phyloP scores from a whole-genome alignment of 805 yeast genomes.

The Zygoascus tannicola region DNA sequence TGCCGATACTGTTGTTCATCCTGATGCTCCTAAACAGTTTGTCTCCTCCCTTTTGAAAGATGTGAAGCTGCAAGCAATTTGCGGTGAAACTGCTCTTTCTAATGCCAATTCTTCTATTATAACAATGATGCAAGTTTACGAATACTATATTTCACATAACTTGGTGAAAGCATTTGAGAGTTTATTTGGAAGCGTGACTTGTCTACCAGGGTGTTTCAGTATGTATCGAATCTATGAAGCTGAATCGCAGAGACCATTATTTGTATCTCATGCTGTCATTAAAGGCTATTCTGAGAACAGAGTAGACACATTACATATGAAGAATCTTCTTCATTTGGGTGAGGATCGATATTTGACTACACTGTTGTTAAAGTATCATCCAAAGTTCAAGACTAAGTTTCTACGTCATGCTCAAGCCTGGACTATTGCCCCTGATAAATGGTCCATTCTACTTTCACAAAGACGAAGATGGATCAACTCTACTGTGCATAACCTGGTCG shows the following conservation, averaged over 20 bases:
- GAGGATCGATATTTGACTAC: conserved; percentile 54
- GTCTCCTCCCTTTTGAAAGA: conserved; percentile 48
- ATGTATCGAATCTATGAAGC: conserved; percentile 49
- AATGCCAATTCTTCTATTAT: conserved; percentile 45
- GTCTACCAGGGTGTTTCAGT: conserved; percentile 58
- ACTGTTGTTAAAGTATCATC: conserved; percentile 46
- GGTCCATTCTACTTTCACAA: conserved; percentile 50
- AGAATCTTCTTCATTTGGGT: conserved; percentile 52
- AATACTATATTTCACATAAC: conserved; percentile 55
- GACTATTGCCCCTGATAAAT: conserved; percentile 51
- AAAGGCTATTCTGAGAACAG: conserved; percentile 46
- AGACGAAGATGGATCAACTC: conserved; percentile 64
- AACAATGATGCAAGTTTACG: conserved; percentile 55
- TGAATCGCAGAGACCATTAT: conserved; percentile 47
- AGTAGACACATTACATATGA: conserved; percentile 49
- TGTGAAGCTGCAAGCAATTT: conserved; percentile 47
- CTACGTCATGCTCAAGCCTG: conserved; percentile 50
- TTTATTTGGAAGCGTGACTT: conserved; percentile 53
- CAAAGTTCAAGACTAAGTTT: conserved; percentile 46
- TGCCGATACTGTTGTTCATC: conserved; percentile 53
- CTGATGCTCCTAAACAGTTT: conserved; percentile 47
- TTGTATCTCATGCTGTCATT: conserved; percentile 51
- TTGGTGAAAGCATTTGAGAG: conserved; percentile 56
- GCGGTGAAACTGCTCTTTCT: conserved; percentile 53
- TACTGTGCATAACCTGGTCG: conserved; percentile 53